Evolutionary conservation across 2,329 filamentous ascomycete genomes (phyloP).

Genomic region (Metarhizium humberi): DNA sequence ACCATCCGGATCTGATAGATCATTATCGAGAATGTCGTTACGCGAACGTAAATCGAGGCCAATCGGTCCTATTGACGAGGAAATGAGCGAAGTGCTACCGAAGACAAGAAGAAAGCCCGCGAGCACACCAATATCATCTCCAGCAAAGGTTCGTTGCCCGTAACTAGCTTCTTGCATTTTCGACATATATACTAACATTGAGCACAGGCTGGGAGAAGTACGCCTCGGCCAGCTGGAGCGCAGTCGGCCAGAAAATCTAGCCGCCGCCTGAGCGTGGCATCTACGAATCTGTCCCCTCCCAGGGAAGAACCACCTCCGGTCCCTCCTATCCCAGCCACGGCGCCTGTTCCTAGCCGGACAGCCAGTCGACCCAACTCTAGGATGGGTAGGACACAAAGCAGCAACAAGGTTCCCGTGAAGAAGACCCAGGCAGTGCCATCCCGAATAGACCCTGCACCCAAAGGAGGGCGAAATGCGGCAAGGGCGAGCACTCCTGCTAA

Average conservation of each 20-base stretch:
- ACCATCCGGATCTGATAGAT: constrained; percentile 23
- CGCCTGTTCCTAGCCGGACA: constrained; percentile 17
- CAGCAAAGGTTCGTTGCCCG: constrained; percentile 18
- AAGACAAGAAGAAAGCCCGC: constrained; percentile 54
- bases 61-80: constrained; percentile 43
- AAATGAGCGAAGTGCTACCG: constrained; percentile 12
- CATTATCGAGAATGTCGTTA: constrained; percentile 59
- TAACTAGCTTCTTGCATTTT: background rate
- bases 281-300: constrained; percentile 21
- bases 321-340: background rate
- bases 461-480: constrained; percentile 24
- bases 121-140: constrained; percentile 30
- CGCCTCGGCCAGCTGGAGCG: constrained; percentile 14
- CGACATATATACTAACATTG: background rate
- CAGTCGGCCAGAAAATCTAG: constrained; percentile 24
- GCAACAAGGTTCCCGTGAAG: constrained; percentile 40
- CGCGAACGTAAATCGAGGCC: constrained; percentile 59
- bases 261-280: constrained; percentile 41
- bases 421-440: constrained; percentile 45
- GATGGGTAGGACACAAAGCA: constrained; percentile 24
- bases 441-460: constrained; percentile 30
- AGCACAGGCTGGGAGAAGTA: constrained; percentile 23
- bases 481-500: constrained; percentile 21
- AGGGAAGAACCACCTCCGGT: constrained; percentile 10
- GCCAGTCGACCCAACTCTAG: constrained; percentile 17